These are phyloP conservation scores for Chaetoceros tenuissimus DNA, from an alignment of 108 stramenopile species.

Conservation along the genomic window DNA sequence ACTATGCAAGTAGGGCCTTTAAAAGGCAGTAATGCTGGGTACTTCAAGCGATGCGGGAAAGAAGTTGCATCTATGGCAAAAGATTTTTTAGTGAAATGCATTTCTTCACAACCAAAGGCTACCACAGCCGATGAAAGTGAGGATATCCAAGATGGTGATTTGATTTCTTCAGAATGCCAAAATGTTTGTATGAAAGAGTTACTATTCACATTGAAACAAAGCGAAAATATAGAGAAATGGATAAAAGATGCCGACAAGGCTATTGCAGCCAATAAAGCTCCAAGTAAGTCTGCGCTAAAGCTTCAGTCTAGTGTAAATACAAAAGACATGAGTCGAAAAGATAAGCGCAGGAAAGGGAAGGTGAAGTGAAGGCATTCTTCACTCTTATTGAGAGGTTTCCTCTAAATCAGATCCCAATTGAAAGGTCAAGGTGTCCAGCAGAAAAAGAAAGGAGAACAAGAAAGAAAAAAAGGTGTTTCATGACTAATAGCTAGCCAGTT, in stretches of 20 bases:
- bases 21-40: constrained; percentile 67
- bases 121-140: neutral
- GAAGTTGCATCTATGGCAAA: constrained; percentile 46
- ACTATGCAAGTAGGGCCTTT: constrained; percentile 67
- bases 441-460: too few relatives aligned
- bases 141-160: neutral
- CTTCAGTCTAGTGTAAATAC: constrained; percentile 13
- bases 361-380: too few relatives aligned
- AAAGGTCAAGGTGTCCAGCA: too few relatives aligned
- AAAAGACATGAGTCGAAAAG: neutral
- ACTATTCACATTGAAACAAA: constrained; percentile 57
- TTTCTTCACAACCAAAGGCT: constrained; percentile 10
- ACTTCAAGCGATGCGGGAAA: constrained; percentile 75
- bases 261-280: constrained; percentile 29
- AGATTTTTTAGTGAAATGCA: constrained; percentile 34
- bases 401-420: too few relatives aligned
- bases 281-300: constrained; percentile 43
- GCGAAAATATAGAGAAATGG: constrained; percentile 43
- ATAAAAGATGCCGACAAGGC: constrained; percentile 50
- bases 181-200: constrained; percentile 1
- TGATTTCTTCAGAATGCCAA: neutral
- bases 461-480: too few relatives aligned
- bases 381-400: too few relatives aligned
- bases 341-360: neutral
- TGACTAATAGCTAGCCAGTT: too few relatives aligned